Base-by-base conservation (phyloP, 164 flowering plant species). In the Stephania japonica region DNA sequence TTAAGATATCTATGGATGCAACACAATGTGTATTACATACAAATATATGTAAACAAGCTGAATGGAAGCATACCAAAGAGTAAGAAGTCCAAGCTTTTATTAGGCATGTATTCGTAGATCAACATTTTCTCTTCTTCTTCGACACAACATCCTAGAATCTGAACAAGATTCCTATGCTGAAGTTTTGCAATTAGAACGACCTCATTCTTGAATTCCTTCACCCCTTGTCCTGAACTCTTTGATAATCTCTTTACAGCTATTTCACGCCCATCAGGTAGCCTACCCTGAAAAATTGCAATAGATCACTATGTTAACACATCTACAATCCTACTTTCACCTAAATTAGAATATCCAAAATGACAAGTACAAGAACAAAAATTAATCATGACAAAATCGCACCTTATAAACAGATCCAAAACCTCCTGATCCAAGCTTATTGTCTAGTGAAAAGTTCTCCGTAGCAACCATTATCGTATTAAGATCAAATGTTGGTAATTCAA, bases 201-300 rank as follows among this genome's bases (percentile, higher is more conserved):
- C 49, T 79, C 81, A 73, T 69, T 79, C 32, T 69, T 72, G 32
- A 84, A 84, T 53, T 84, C 85, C 12, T 69, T 32, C 2, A 71
- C n/a, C 5, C 87, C 87, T 78, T 83, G 87, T 14, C 77, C 69
- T 23, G 85, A 85, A 25, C 21, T 71, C 16, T 65, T 72, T 3
- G 86, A 74, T 4, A 80, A 78, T 44, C 83, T 80, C 64, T 86
- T 86, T n/a, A 85, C 85, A 14, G 86, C 86, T 6, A 85, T 81
- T 24, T 80, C 80, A 42, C 73, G 78, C 1, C 84, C 86, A 62
- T 77, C 66, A 13, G 18, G 11, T 16, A 85, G 67, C 7, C 3
- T 44, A 0, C 85, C 87, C 85, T 85, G 72, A 6, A 79, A 32
- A 18, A 64, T 32, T 32, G 38, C 0, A 32, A 0, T 32, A 32